Base-by-base conservation (phyloP, 495 filamentous ascomycete species). In the Xylaria acuta region DNA sequence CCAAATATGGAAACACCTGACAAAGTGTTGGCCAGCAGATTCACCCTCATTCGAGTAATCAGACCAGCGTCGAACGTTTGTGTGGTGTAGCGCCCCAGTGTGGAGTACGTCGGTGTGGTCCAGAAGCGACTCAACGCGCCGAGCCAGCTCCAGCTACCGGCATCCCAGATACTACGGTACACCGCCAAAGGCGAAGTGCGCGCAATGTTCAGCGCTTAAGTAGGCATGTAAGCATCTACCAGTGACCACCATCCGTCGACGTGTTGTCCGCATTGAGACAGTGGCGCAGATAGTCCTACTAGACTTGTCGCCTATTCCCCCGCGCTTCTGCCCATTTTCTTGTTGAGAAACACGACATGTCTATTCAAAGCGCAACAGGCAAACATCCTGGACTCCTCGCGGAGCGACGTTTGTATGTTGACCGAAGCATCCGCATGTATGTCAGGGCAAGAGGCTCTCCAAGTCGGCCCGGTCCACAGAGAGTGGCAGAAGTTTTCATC, bases 341-440 rank as follows among this genome's bases (percentile, higher is more conserved):
- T 14, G 58, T 41, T 41, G 32, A 34, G 22, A 25, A 70, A n/a
- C 8, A 11, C n/a, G 20, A 27, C 36, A n/a, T 34, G 30, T 49
- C 27, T 62, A 49, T 38, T 62, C 32, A 22, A 36, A 40, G 27
- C 43, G 25, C 27, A 16, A 25, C 45, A 66, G 36, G 64, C 64
- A 45, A 38, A 38, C 2, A 47, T 34, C 34, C 67, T 9, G 43
- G 43, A 51, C 41, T 25, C 22, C 8, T 71, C 69, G 69, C 59
- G 64, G 69, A 71, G 69, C 69, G 69, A 71, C n/a, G n/a, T n/a
- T n/a, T 49, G 56, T 16, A 27, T 64, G 32, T 56, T 38, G 45
- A 49, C 43, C 54, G 67, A 69, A 34, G 20, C 36, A 53, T 71
- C 36, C 38, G 56, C 47, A 63, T 63, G 47, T 56, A 54, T 56